Conservation (phyloP, 306 rosid species). For the Dicorynia guianensis region DNA sequence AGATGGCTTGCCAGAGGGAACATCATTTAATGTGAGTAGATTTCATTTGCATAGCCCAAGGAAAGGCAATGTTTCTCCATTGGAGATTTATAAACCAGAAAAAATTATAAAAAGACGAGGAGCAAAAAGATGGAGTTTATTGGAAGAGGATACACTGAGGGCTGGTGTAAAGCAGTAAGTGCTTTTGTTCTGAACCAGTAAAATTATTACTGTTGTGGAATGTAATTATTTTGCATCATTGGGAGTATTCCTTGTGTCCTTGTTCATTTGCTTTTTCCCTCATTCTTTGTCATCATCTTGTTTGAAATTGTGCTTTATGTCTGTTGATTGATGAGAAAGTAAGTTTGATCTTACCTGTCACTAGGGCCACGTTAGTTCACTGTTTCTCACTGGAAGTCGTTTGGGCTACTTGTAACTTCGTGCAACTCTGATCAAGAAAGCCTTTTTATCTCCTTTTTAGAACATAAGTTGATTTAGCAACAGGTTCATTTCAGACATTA, state of each 20-base stretch:
- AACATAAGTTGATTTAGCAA: slow-evolving; percentile 2
- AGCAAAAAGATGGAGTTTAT: slow-evolving; percentile 63
- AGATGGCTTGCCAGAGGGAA: slow-evolving; percentile 44
- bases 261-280: background rate
- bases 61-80: slow-evolving; percentile 49
- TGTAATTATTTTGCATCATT: too few relatives aligned
- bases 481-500: slow-evolving; percentile 8
- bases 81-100: slow-evolving; percentile 44
- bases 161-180: slow-evolving; percentile 70
- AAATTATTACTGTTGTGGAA: too few relatives aligned
- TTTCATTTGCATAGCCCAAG: slow-evolving; percentile 54
- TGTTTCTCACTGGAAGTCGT: background rate
- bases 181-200: slow-evolving; percentile 27
- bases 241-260: background rate
- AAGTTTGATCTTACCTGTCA: background rate
- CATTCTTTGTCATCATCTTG: background rate
- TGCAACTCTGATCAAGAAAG: background rate
- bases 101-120: slow-evolving; percentile 53
- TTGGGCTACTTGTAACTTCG: background rate
- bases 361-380: background rate
- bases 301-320: background rate
- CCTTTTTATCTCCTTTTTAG: background rate
- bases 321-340: background rate
- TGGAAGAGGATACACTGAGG: slow-evolving; percentile 81
- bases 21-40: background rate